phyloP scores from a whole-genome alignment of 352 stramenopile species.

The Phytophthora sansomeana region DNA sequence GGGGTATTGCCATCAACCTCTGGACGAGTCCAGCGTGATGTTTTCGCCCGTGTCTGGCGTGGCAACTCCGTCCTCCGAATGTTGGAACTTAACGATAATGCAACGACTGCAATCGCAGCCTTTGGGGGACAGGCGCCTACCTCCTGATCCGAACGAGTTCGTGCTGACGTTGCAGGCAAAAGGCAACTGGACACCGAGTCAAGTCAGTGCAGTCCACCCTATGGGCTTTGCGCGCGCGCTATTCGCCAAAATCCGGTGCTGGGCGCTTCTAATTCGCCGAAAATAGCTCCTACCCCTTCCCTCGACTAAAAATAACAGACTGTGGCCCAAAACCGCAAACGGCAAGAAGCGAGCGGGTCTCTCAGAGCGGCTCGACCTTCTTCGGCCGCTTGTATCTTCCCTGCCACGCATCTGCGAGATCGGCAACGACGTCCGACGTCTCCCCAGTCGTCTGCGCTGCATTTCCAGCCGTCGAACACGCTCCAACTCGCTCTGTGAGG shows the following conservation, averaged over 20 bases:
- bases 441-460: conserved; percentile 5
- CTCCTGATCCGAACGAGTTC: too few species aligned
- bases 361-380: conserved; percentile 23
- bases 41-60: too few species aligned
- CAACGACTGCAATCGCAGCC: background rate
- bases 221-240: conserved; percentile 21
- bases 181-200: conserved; percentile 15
- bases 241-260: conserved; percentile 18
- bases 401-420: conserved; percentile 1
- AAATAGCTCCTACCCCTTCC: conserved; percentile 1
- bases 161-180: conserved; percentile 4
- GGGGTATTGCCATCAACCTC: conserved; percentile 18
- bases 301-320: conserved; percentile 36
- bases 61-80: too few species aligned
- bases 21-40: background rate
- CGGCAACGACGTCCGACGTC: conserved; percentile 10
- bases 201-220: conserved; percentile 40
- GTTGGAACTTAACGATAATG: background rate
- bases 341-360: conserved; percentile 12
- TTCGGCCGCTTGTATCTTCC: conserved; percentile 19
- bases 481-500: conserved; percentile 11
- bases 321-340: conserved; percentile 13
- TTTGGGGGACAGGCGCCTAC: too few species aligned
- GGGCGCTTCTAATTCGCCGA: conserved; percentile 17
- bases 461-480: background rate